Evolutionary conservation across 805 yeast species (phyloP).

Genomic region (Sugiyamaella mastotermitis): DNA sequence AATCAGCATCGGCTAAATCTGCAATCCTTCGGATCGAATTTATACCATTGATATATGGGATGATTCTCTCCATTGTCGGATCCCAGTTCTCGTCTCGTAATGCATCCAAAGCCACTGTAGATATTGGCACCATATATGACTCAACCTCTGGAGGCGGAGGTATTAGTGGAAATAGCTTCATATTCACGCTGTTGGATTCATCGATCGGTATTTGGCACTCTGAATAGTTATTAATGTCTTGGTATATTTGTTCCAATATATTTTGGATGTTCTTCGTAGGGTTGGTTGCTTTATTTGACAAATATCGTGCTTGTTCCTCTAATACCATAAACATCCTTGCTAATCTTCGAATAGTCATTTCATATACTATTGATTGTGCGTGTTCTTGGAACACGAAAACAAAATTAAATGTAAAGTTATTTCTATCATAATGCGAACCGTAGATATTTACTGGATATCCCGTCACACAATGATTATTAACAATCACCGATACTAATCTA

Average conservation of each 20-base stretch:
- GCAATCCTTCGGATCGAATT: slow-evolving; percentile 77
- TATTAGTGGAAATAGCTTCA: slow-evolving; percentile 85
- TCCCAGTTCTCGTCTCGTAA: slow-evolving; percentile 93
- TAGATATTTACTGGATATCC: slow-evolving; percentile 87
- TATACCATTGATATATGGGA: slow-evolving; percentile 83
- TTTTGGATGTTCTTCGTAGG: slow-evolving; percentile 49
- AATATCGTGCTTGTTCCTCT: slow-evolving; percentile 78
- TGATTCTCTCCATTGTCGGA: slow-evolving; percentile 85
- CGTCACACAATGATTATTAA: slow-evolving; percentile 61
- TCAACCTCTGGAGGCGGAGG: slow-evolving; percentile 72
- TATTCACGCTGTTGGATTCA: slow-evolving; percentile 81
- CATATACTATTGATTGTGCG: slow-evolving; percentile 63
- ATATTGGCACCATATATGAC: slow-evolving; percentile 84
- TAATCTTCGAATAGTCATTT: slow-evolving; percentile 73
- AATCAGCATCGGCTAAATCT: slow-evolving; percentile 74
- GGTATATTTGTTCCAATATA: slow-evolving; percentile 82
- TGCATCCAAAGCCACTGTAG: slow-evolving; percentile 68
- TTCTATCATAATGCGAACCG: slow-evolving; percentile 73
- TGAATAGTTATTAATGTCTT: slow-evolving; percentile 89
- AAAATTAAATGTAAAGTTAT: slow-evolving; percentile 87
- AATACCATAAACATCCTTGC: slow-evolving; percentile 85
- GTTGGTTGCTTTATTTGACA: slow-evolving; percentile 48
- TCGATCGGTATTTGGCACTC: slow-evolving; percentile 95
- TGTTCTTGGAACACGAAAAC: slow-evolving; percentile 85
- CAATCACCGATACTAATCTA: slow-evolving; percentile 65